Evolutionary conservation across 1,139 yeast genomes (phyloP), one percentile per base, ranked within the genome.

Genomic region (Hanseniaspora uvarum): DNA sequence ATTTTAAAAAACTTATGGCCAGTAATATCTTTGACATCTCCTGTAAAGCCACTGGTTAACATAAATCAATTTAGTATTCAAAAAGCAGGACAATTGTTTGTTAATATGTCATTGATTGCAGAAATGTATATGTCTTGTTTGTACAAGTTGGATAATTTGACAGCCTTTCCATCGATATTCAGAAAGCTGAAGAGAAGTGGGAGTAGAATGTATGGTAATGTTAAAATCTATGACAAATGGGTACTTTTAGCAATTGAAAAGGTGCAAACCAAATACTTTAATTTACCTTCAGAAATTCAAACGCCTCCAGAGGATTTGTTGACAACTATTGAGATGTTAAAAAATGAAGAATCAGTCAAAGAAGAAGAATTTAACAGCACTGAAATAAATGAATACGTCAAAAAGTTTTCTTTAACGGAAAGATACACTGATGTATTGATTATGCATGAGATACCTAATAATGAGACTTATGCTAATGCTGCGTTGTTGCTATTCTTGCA

Each of bases 61-160:
- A 86, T 92, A 55, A 92, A 98, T 98, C 87, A 87, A 62, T 95
- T 96, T 0, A 95, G 88, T 51, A 68, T 74, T 60, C 98, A 94
- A 67, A 70, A 95, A 18, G 94, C 97, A 0, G 99, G 99, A 0
- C 86, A 86, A 61, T 96, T 92, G 66, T 92, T 87, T 64, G 79
- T 78, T 38, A 88, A 85, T 67, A 83, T 86, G 18, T 76, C 75
- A 59, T 79, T 81, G 56, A 92, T 92, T 63, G 77, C 86, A 16
- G 66, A 70, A 53, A 84, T 83, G 63, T 81, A 75, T 61, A 75
- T 84, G 52, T 77, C 77, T 26, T 63, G 89, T 26, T 68, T 86
- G 30, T 71, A 74, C 41, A 67, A 70, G 31, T 73, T 77, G 11
- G 70, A 73, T 10, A 94, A 88, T 62, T 71, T 83, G 47, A 76